Evolutionary conservation across 192 early-diverging fungal genomes (phyloP), one percentile per base, ranked within the genome.

Genomic region (Coemansia sp.): DNA sequence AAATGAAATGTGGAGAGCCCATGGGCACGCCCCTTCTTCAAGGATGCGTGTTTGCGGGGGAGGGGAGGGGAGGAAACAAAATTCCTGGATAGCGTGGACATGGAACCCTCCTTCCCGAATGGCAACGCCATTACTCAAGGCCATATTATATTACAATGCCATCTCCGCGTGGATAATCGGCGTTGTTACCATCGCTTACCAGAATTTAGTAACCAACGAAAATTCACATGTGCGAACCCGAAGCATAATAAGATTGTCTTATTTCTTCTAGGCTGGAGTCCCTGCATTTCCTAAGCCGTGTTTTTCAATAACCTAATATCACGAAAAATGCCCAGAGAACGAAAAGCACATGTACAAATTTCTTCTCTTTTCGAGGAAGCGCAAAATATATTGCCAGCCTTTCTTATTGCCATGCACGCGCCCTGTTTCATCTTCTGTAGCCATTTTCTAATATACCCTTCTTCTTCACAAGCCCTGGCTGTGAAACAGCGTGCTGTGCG

Each of bases 401-500:
- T 49, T 49, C 18, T 20, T 20, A 49, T 53, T 53, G 24, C 24
- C 6, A 11, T 53, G 23, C 51, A 53, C 23, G 51, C 51, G 51
- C 23, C 12, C 51, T 53, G 51, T 53, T 53, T 53, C 51, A 53
- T 53, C 0, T 4, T 12, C 10, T 9, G 14, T 53, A 53, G 21
- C 8, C 15, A 53, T 12, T 26, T 21, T 26, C 7, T 26, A 26
- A 53, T 53, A 53, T 53, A 26, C 51, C 0, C 21, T 10, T 24
- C 51, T 15, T 9, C 23, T 26, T 0, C 0, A 26, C 14, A 53
- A 41, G 39, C 39, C 39, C 12, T 41, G 39, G 24, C 23, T 26
- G 51, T 53, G 51, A 53, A 53, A 53, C 51, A 53, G 7, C 51
- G 51, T 53, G 51, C 51, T 10, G 51, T 21, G 51, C 51, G 24